Evolutionary conservation across 2,329 filamentous ascomycete genomes (phyloP).

Genomic region (Paramyrothecium roridum): DNA sequence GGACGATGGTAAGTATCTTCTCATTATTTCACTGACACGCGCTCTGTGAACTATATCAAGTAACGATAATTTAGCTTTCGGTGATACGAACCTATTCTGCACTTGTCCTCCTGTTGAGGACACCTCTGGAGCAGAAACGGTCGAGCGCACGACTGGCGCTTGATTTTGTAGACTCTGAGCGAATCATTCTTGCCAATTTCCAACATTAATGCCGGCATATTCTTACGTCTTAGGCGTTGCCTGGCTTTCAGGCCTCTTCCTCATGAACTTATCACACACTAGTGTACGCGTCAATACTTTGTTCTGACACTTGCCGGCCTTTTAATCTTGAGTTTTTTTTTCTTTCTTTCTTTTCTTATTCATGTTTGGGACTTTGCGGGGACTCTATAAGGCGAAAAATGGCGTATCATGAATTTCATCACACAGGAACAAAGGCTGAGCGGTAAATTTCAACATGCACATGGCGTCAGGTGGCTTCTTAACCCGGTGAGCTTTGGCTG

Average conservation of each 20-base stretch:
- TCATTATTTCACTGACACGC: background rate
- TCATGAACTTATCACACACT: no score
- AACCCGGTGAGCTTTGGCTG: background rate
- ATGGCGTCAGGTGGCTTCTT: constrained; percentile 1
- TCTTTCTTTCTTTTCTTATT: no score
- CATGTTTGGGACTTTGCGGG: no score
- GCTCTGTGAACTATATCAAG: background rate
- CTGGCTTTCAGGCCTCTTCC: no score
- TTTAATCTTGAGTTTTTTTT: no score
- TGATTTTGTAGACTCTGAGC: background rate
- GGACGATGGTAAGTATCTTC: constrained; percentile 70
- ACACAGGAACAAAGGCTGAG: background rate
- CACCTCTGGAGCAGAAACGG: constrained; percentile 27
- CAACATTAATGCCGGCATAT: no score
- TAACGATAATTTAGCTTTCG: constrained; percentile 60
- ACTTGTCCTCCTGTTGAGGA: constrained; percentile 83
- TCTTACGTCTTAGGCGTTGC: no score
- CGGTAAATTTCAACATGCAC: constrained; percentile 1
- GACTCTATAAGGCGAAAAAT: no score
- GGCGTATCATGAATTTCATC: no score
- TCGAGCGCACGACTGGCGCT: background rate
- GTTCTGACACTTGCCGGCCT: no score
- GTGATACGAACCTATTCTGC: constrained; percentile 91
- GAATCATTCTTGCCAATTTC: no score
- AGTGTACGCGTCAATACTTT: no score